Evolutionary conservation across 2,329 filamentous ascomycete species (phyloP).

Genomic region (Xylariaceae sp.): DNA sequence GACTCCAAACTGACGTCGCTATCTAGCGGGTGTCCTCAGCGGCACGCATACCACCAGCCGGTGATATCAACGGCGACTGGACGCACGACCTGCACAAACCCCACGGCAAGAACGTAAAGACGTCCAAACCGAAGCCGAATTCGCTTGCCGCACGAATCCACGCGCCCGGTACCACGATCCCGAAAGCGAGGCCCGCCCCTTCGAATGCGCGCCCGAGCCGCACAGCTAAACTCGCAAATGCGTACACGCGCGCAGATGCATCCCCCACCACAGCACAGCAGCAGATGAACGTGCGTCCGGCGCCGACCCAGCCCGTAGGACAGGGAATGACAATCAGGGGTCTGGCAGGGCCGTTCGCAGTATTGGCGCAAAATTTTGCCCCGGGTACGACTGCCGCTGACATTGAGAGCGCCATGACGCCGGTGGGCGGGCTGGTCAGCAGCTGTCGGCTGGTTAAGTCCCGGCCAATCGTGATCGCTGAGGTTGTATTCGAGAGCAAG

Average conservation of each 20-base stretch:
- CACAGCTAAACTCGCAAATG: constrained; percentile 48
- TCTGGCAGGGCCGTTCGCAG: constrained; percentile 70
- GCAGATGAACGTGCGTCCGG: constrained; percentile 40
- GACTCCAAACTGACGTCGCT: constrained; percentile 29
- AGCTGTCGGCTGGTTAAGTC: constrained; percentile 70
- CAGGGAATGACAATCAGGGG: constrained; percentile 71
- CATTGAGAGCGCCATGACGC: constrained; percentile 80
- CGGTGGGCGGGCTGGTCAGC: constrained; percentile 68
- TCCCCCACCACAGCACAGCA: constrained; percentile 35
- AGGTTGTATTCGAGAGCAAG: constrained; percentile 73
- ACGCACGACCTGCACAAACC: constrained; percentile 68
- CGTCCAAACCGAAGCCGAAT: constrained; percentile 41
- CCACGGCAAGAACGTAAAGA: constrained; percentile 42
- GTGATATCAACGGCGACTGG: constrained; percentile 70
- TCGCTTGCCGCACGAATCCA: constrained; percentile 53
- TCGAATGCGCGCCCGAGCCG: constrained; percentile 38
- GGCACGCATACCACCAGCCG: constrained; percentile 44
- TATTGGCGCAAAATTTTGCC: constrained; percentile 82
- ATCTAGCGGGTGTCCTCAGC: constrained; percentile 35
- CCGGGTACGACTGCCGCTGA: constrained; percentile 80
- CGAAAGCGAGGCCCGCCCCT: constrained; percentile 21
- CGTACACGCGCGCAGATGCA: constrained; percentile 46
- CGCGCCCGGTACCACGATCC: constrained; percentile 40
- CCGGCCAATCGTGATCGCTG: constrained; percentile 72
- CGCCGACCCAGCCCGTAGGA: constrained; percentile 26